Conservation (phyloP, 1,284 basidiomycete species). For the Paramarasmius palmivorus region DNA sequence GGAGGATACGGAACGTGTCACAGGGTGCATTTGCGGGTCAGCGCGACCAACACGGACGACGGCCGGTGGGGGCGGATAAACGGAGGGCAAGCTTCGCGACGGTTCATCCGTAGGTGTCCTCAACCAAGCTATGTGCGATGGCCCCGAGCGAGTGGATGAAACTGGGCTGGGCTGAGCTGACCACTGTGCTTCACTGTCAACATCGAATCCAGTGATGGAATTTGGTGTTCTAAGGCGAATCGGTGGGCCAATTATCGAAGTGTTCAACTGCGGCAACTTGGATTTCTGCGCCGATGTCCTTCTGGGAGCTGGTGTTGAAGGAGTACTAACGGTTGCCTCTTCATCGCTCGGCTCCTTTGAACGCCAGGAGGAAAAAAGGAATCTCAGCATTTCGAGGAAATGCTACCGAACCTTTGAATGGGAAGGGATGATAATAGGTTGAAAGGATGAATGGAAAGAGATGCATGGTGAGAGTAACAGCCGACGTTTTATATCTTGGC, state of each 20-base stretch:
- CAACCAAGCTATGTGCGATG: conserved; percentile 40
- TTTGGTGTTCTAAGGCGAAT: conserved; percentile 30
- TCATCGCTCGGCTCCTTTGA: not conserved
- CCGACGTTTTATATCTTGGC: too few species aligned
- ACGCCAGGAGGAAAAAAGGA: not conserved
- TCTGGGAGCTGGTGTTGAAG: not conserved
- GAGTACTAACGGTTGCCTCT: not conserved
- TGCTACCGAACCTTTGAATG: not conserved
- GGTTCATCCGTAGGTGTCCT: conserved; percentile 19
- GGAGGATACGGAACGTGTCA: conserved; percentile 22
- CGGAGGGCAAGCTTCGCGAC: conserved; percentile 14
- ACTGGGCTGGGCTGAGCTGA: conserved; percentile 15
- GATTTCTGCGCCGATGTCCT: not conserved
- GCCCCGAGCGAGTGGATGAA: conserved; percentile 24
- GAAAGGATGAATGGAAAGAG: too few species aligned
- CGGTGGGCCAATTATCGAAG: conserved; percentile 32
- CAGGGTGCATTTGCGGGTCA: conserved; percentile 6
- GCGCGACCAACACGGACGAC: not conserved
- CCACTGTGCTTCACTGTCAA: conserved; percentile 13
- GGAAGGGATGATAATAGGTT: not conserved
- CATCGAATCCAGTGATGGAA: conserved; percentile 32
- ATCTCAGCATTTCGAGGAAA: not conserved
- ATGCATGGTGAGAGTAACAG: not conserved
- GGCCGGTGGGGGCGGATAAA: conserved; percentile 20
- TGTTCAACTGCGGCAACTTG: conserved; percentile 18